These are phyloP conservation scores for Chalciporus pseudorubinellus DNA, from an alignment of 768 basidiomycete genomes.

Conservation along the genomic window DNA sequence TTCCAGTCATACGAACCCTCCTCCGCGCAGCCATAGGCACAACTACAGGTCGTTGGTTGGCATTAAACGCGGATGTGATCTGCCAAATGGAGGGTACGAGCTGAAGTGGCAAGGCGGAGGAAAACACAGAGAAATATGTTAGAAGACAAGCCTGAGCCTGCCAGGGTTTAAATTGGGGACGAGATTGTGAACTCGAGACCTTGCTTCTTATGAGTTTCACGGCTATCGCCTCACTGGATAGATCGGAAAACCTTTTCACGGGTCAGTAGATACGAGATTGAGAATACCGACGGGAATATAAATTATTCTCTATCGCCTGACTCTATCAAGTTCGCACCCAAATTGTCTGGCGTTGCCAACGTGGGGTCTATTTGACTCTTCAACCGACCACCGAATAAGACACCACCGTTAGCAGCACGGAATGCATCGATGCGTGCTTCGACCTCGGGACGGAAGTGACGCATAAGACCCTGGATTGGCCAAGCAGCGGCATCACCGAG, in stretches of 20 bases:
- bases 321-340: conserved; percentile 53
- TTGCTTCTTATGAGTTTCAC: too few relatives aligned
- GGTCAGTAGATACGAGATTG: conserved; percentile 7
- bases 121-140: too few relatives aligned
- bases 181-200: too few relatives aligned
- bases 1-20: not conserved
- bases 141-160: too few relatives aligned
- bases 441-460: conserved; percentile 95
- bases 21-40: too few relatives aligned
- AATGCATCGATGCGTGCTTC: conserved; percentile 83
- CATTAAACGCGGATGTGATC: too few relatives aligned
- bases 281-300: not conserved
- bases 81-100: too few relatives aligned
- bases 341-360: conserved; percentile 71
- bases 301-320: conserved; percentile 33
- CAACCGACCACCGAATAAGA: conserved; percentile 84
- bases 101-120: too few relatives aligned
- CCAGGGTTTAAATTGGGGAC: too few relatives aligned
- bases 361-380: conserved; percentile 65
- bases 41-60: too few relatives aligned
- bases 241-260: not conserved
- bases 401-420: conserved; percentile 72
- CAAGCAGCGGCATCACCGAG: conserved; percentile 97
- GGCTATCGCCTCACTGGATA: not conserved
- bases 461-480: conserved; percentile 98